Conservation (phyloP, 306 rosid genomes). For the Fagus crenata region DNA sequence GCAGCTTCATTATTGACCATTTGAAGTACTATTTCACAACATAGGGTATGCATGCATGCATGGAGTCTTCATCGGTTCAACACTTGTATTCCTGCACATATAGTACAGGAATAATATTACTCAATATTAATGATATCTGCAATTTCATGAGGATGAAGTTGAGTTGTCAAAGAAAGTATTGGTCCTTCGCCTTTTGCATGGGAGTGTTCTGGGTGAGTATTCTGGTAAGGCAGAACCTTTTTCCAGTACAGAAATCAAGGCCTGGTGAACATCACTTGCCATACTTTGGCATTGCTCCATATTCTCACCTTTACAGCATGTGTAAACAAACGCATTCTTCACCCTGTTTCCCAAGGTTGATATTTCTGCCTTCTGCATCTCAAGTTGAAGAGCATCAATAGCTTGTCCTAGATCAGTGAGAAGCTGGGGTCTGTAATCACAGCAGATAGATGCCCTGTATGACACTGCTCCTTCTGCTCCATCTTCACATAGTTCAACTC, state of each 20-base stretch:
- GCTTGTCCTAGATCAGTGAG: conserved; percentile 66
- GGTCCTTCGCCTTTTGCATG: conserved; percentile 53
- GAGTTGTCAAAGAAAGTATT: conserved; percentile 46
- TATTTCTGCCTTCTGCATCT: conserved; percentile 59
- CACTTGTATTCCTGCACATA: too few species aligned
- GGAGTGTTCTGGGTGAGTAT: conserved; percentile 55
- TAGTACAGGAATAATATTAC: neutral
- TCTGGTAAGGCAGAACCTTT: conserved; percentile 62
- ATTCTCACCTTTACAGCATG: conserved; percentile 39
- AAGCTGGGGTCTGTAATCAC: conserved; percentile 65
- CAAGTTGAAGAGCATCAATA: conserved; percentile 58
- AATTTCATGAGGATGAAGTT: conserved; percentile 44
- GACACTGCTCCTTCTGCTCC: conserved; percentile 40
- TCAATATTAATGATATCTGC: neutral
- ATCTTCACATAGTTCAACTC: conserved; percentile 51
- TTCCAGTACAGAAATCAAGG: conserved; percentile 57
- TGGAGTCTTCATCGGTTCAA: too few species aligned
- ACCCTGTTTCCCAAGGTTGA: conserved; percentile 75
- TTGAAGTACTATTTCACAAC: too few species aligned
- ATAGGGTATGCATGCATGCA: too few species aligned
- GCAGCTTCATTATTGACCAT: too few species aligned
- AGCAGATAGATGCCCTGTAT: conserved; percentile 68
- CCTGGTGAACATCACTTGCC: conserved; percentile 50
- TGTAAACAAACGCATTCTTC: conserved; percentile 56
- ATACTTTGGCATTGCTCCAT: conserved; percentile 44